Evolutionary conservation across 495 filamentous ascomycete genomes (phyloP), one percentile per base, ranked within the genome.

Genomic region (Penicillium nucicola): DNA sequence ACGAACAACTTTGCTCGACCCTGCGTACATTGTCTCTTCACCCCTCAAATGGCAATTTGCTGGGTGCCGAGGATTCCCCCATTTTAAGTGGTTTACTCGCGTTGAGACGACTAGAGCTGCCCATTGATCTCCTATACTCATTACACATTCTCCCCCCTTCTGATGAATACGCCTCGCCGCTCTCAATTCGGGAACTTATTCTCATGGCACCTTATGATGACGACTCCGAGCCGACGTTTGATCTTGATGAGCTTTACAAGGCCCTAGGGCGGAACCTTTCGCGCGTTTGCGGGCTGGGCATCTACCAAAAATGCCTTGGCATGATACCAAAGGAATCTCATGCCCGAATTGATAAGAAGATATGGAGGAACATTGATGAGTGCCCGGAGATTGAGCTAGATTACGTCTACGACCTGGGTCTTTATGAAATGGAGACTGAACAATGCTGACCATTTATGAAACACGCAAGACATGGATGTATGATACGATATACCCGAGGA

Each of bases 321-420:
- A 9, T 46, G 6, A 23, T 53, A 18, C 46, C 46, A 7, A 13
- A 45, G 41, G 20, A 18, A 25, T 18, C 28, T 12, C 42, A 38
- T 18, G 20, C 43, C 19, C 25, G 14, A 31, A 14, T 53, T 6
- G 50, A 53, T n/a, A 33, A 47, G 20, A 33, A 19, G 35, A n/a
- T 53, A 1, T 53, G 50, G 50, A 33, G 41, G 7, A 45, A 53
- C 9, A 53, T 53, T 35, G 50, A 53, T 34, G 20, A 47, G 18
- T 45, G 36, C 9, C 28, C 43, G n/a, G 50, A 53, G n/a, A 19
- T 42, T 11, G 50, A 53, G 23, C 42, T 53, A 4, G 50, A 53
- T n/a, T n/a, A n/a, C 12, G 12, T 53, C 5, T 45, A 25, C 14
- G 50, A 53, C 12, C 11, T 53, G 18, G 50, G 50, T 13, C 30